Base-by-base conservation (phyloP, 768 basidiomycete genomes). In the Tephrocybe sp. region DNA sequence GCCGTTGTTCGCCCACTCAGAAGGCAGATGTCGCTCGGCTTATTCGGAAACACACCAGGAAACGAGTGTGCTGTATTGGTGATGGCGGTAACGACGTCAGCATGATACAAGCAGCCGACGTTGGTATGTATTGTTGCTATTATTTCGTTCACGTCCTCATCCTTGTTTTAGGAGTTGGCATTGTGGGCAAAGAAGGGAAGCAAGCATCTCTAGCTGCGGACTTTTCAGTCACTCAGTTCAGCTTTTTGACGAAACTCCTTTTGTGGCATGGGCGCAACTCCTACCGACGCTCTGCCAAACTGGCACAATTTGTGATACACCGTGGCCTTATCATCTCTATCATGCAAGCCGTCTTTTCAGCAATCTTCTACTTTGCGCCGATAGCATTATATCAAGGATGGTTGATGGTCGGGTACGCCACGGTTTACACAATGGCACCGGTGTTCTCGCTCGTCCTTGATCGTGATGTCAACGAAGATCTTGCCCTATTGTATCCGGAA, bases 71-170 rank as follows among this genome's bases (percentile, higher is more conserved):
- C 67, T 98, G 97, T 65, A 98, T 98, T 52, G 97, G 97, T 2
- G 97, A 99, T 71, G 97, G 97, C 28, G 97, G 97, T 3, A 99
- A 99, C 67, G 97, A 99, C 65, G 97, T 99, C 56, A 93, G 91
- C 67, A 99, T 99, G 97, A 99, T 99, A 55, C 97, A 98, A 64
- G 97, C 97, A 1, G 97, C 97, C 2, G 93, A 98, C 62, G 94
- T 99, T 52, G 96, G 94, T 93, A 42, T 65, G 93, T 84, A 26
- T 26, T 26, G 10, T 37, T 40, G 20, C 38, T 14, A 12, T 26
- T 1, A 14, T 37, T n/a, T 23, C 23, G 32, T 24, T 2, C 24
- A 11, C 5, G 14, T 8, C 42, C 48, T 48, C n/a, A 51, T 21
- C 28, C 33, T 38, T 10, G 11, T 40, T 44, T 39, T 46, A 94